A percentile compares a stretch with the other conserved stretches of the same genome.
Conservation (phyloP, 306 rosid species). For the Fagus crenata region DNA sequence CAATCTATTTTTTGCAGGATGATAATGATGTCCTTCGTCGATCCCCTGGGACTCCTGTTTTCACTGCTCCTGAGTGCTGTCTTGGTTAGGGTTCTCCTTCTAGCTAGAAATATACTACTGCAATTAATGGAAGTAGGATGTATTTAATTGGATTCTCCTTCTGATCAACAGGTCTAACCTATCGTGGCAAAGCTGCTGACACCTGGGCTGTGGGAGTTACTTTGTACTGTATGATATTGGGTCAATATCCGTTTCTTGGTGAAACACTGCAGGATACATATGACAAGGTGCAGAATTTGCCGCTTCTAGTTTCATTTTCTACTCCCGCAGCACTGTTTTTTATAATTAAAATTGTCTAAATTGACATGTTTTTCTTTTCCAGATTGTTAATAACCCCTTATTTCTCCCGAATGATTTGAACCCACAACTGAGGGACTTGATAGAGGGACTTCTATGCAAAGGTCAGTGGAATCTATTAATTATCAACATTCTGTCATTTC, state of each 20-base stretch:
- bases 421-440: conserved; percentile 57
- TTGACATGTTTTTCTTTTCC: conserved; percentile 29
- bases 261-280: conserved; percentile 97
- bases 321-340: background rate
- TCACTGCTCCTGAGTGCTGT: conserved; percentile 98
- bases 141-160: conserved; percentile 19
- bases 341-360: background rate
- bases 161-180: conserved; percentile 59
- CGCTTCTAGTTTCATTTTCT: background rate
- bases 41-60: conserved; percentile 99
- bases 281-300: conserved; percentile 60
- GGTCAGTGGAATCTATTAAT: conserved; percentile 39
- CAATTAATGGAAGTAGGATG: conserved; percentile 5
- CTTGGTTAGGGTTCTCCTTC: conserved; percentile 52
- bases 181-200: conserved; percentile 84
- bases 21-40: conserved; percentile 90
- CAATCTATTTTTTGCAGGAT: conserved; percentile 57
- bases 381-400: conserved; percentile 81
- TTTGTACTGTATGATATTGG: conserved; percentile 86
- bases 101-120: conserved; percentile 17
- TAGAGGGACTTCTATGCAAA: conserved; percentile 88
- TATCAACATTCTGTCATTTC: conserved; percentile 18
- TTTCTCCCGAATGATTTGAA: conserved; percentile 72
- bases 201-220: conserved; percentile 99
- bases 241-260: conserved; percentile 92